These are phyloP conservation scores for Vanderwaltozyma tropicalis DNA, from an alignment of 805 yeast species.

Conservation along the genomic window DNA sequence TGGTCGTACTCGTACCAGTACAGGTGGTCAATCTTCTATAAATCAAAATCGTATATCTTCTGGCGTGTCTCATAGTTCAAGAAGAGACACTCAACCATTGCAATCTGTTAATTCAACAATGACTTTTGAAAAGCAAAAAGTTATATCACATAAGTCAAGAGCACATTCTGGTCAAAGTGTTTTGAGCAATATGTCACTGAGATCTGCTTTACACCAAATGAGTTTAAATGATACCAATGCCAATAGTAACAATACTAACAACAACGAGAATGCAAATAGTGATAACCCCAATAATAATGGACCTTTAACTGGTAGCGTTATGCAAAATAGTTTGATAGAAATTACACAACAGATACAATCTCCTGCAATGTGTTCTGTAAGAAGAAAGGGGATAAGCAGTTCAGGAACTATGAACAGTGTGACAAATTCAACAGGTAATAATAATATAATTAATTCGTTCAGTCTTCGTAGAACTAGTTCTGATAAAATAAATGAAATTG, in stretches of 20 bases:
- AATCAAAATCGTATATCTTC: neutral
- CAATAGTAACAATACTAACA: slow-evolving; percentile 26
- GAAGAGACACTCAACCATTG: neutral
- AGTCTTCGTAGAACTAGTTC: neutral
- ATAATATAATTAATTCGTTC: neutral
- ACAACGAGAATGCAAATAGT: slow-evolving; percentile 32
- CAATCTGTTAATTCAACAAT: slow-evolving; percentile 1
- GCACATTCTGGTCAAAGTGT: slow-evolving; percentile 34
- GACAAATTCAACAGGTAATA: too few species aligned
- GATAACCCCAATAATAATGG: slow-evolving; percentile 4
- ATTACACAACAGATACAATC: slow-evolving; percentile 33
- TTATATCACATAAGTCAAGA: slow-evolving; percentile 37
- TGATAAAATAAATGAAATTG: slow-evolving; percentile 11
- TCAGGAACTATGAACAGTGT: too few species aligned
- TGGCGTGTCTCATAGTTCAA: neutral
- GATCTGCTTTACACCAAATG: slow-evolving; percentile 46
- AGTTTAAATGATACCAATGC: neutral
- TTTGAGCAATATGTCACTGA: slow-evolving; percentile 49
- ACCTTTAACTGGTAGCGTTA: slow-evolving; percentile 3
- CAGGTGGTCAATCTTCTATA: too few species aligned
- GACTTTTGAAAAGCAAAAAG: slow-evolving; percentile 46
- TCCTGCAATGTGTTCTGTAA: slow-evolving; percentile 31
- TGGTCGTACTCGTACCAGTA: neutral
- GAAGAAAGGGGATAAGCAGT: slow-evolving; percentile 26
- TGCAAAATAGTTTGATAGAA: slow-evolving; percentile 16